Percentiles rank a stretch among this genome's conserved stretches.
Evolutionary conservation across 2,329 filamentous ascomycete species (phyloP).

Genomic region (Leptosphaerulina australis): DNA sequence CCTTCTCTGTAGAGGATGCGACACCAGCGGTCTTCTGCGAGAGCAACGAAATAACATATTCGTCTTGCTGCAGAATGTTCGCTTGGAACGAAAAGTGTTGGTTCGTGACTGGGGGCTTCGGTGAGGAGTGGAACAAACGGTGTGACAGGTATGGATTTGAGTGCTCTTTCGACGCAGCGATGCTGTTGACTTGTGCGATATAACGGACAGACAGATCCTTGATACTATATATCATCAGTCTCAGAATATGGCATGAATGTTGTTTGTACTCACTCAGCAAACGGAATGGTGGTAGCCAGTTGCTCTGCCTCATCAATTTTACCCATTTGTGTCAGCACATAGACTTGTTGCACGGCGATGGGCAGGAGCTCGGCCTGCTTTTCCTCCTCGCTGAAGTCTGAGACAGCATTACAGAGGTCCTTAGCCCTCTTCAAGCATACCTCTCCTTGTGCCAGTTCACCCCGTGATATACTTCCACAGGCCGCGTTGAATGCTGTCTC

Average conservation of each 20-base stretch:
- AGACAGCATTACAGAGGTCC: conserved; percentile 73
- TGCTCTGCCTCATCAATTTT: conserved; percentile 69
- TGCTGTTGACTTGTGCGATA: conserved; percentile 70
- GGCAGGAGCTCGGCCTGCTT: conserved; percentile 75
- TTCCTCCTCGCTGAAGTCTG: conserved; percentile 75
- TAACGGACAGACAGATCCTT: conserved; percentile 69
- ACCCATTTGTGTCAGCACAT: conserved; percentile 70
- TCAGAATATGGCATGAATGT: background rate
- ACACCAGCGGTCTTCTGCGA: conserved; percentile 71
- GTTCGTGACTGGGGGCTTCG: conserved; percentile 61
- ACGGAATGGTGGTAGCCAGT: conserved; percentile 66
- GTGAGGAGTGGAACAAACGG: conserved; percentile 63
- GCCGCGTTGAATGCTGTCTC: conserved; percentile 83
- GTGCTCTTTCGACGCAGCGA: conserved; percentile 54
- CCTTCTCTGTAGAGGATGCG: conserved; percentile 60
- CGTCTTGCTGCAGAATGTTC: conserved; percentile 66
- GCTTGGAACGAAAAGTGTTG: conserved; percentile 75
- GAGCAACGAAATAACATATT: conserved; percentile 67
- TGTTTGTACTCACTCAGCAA: conserved; percentile 60
- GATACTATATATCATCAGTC: conserved; percentile 56
- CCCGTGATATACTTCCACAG: conserved; percentile 72
- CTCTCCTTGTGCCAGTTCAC: conserved; percentile 68
- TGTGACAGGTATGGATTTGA: conserved; percentile 73
- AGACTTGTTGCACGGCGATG: conserved; percentile 77
- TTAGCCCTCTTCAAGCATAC: conserved; percentile 72